A percentile compares a stretch with the other conserved stretches of the same genome.
Conservation (phyloP, 768 basidiomycete genomes). For the Leccinum subgranulosum region DNA sequence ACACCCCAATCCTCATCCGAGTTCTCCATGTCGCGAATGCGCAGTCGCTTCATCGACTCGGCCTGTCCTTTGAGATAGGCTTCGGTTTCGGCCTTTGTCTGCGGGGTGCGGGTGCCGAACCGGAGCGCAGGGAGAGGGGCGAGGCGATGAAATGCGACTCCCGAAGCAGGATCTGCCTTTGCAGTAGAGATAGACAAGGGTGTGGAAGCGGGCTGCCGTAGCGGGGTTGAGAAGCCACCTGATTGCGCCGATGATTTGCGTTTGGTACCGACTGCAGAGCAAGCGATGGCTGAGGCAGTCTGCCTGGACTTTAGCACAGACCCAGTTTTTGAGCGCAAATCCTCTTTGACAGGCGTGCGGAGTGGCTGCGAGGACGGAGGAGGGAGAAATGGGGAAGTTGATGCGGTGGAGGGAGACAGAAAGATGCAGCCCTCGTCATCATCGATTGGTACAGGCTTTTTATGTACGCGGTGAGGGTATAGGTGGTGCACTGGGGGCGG, state of each 20-base stretch:
- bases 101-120: slow-evolving; percentile 29
- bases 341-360: slow-evolving; percentile 59
- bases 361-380: slow-evolving; percentile 47
- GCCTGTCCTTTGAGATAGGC: slow-evolving; percentile 49
- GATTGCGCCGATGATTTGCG: slow-evolving; percentile 53
- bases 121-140: slow-evolving; percentile 33
- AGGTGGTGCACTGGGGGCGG: slow-evolving; percentile 42
- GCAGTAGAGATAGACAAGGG: slow-evolving; percentile 37
- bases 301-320: slow-evolving; percentile 38
- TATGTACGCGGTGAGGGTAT: slow-evolving; percentile 42
- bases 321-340: slow-evolving; percentile 38
- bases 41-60: slow-evolving; percentile 60
- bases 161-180: slow-evolving; percentile 32
- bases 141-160: slow-evolving; percentile 33
- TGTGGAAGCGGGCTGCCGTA: slow-evolving; percentile 44
- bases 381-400: slow-evolving; percentile 42
- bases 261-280: slow-evolving; percentile 53
- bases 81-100: slow-evolving; percentile 37
- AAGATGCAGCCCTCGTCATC: slow-evolving; percentile 61
- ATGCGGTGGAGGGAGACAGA: slow-evolving; percentile 44
- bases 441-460: slow-evolving; percentile 33
- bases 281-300: slow-evolving; percentile 24
- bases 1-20: slow-evolving; percentile 44
- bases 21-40: slow-evolving; percentile 53
- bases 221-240: slow-evolving; percentile 54